A percentile compares a stretch with the other conserved stretches of the same genome.
phyloP scores from a whole-genome alignment of 148 eudicot genomes.

The Chenopodium suecicum region DNA sequence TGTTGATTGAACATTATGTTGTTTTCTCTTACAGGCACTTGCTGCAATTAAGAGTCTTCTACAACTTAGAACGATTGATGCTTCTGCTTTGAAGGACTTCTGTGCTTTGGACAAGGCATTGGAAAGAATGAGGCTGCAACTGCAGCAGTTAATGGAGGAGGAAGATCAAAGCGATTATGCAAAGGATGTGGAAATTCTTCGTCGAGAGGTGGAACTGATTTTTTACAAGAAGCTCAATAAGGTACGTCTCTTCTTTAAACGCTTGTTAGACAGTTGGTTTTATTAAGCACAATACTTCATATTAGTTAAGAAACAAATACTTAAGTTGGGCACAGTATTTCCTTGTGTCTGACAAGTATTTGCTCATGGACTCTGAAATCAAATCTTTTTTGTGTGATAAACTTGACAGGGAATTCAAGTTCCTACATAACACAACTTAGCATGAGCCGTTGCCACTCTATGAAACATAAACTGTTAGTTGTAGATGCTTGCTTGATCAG shows the following conservation, averaged over 20 bases:
- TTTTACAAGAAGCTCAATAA: conserved; percentile 57
- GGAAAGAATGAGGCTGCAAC: conserved; percentile 56
- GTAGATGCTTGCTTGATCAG: not conserved
- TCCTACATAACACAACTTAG: conserved; percentile 43
- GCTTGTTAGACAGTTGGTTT: no score
- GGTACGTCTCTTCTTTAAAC: conserved; percentile 27
- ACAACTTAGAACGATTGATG: conserved; percentile 51
- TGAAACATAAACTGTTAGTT: not conserved
- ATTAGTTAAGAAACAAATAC: no score
- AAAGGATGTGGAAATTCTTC: conserved; percentile 69
- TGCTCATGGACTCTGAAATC: not conserved
- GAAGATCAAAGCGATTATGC: conserved; percentile 60
- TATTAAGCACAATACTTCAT: no score
- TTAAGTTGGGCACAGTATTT: not conserved
- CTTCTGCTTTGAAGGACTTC: conserved; percentile 50
- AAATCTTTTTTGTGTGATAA: not conserved
- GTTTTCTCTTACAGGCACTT: conserved; percentile 56
- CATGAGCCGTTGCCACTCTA: not conserved
- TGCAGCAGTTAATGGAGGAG: conserved; percentile 58
- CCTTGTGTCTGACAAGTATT: no score
- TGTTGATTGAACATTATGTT: conserved; percentile 7
- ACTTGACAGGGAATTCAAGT: conserved; percentile 45
- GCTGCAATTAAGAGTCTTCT: conserved; percentile 64
- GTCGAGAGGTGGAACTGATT: conserved; percentile 73
- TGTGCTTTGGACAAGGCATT: conserved; percentile 66